Percentiles rank a stretch among this genome's conserved stretches.
Evolutionary conservation across 306 rosid species (phyloP).

Genomic region (Clitoria ternatea): DNA sequence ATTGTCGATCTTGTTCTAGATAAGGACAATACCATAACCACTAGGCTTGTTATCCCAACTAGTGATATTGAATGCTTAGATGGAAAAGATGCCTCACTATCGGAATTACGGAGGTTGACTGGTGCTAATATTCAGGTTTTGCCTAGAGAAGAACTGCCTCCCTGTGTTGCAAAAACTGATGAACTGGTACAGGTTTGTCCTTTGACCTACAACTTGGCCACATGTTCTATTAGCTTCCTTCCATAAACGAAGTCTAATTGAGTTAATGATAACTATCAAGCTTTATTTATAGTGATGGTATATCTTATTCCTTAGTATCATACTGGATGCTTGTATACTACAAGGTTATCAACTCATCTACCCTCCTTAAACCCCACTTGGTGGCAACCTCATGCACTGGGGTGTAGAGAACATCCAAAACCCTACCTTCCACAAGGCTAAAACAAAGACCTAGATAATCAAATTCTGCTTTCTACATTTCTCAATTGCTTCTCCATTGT

Average conservation of each 20-base stretch:
- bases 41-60: constrained; percentile 76
- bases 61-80: constrained; percentile 83
- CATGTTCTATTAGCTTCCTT: constrained; percentile 7
- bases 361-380: neutral
- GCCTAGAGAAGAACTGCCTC: constrained; percentile 79
- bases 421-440: constrained; percentile 8
- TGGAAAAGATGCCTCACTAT: constrained; percentile 82
- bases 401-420: constrained; percentile 14
- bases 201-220: constrained; percentile 24
- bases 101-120: constrained; percentile 69
- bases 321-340: neutral
- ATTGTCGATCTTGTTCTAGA: constrained; percentile 86
- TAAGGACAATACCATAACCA: constrained; percentile 70
- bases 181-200: constrained; percentile 83
- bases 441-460: constrained; percentile 15
- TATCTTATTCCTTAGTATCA: constrained; percentile 22
- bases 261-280: constrained; percentile 1
- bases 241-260: constrained; percentile 1
- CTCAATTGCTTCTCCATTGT: constrained; percentile 21
- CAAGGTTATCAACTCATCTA: neutral
- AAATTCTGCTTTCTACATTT: constrained; percentile 18
- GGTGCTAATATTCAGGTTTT: constrained; percentile 80
- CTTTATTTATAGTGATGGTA: constrained; percentile 21
- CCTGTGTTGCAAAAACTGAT: constrained; percentile 60
- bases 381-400: neutral